These are phyloP conservation scores for Cenchrus fungigraminus DNA, from an alignment of 176 grass and related monocot genomes.

Conservation along the genomic window DNA sequence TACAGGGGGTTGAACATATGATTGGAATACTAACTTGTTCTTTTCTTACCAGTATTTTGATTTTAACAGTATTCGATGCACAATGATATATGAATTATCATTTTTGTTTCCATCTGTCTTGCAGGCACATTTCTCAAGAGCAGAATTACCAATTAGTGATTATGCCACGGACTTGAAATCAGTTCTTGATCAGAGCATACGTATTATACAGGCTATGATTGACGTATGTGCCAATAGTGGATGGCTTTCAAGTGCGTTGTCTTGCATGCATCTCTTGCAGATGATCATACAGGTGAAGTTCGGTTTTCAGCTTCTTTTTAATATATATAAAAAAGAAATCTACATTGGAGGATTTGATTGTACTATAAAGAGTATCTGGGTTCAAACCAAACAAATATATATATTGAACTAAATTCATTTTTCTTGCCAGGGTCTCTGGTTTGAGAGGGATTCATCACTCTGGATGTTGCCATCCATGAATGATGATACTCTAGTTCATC, in stretches of 20 bases:
- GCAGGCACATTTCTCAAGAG: slow-evolving; percentile 90
- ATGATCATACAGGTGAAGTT: slow-evolving; percentile 93
- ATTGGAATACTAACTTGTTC: slow-evolving; percentile 16
- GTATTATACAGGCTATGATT: slow-evolving; percentile 98
- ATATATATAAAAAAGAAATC: neutral
- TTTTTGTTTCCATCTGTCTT: slow-evolving; percentile 36
- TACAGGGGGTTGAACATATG: slow-evolving; percentile 37
- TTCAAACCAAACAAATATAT: slow-evolving; percentile 22
- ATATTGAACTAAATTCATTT: slow-evolving; percentile 13
- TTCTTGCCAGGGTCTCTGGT: slow-evolving; percentile 79
- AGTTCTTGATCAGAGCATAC: slow-evolving; percentile 98
- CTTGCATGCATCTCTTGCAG: slow-evolving; percentile 95
- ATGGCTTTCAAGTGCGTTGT: slow-evolving; percentile 86
- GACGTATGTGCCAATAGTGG: slow-evolving; percentile 98
- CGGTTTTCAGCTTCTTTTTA: slow-evolving; percentile 31
- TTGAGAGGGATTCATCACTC: slow-evolving; percentile 85
- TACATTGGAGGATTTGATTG: slow-evolving; percentile 8
- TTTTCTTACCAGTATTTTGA: slow-evolving; percentile 16
- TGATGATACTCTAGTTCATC: slow-evolving; percentile 68
- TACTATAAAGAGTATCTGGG: neutral
- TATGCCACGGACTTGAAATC: slow-evolving; percentile 97
- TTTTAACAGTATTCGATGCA: slow-evolving; percentile 26
- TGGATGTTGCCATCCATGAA: slow-evolving; percentile 95
- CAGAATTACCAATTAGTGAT: slow-evolving; percentile 88
- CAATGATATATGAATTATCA: slow-evolving; percentile 1